phyloP scores from a whole-genome alignment of 1,284 basidiomycete genomes.

The Leccinum laetum region DNA sequence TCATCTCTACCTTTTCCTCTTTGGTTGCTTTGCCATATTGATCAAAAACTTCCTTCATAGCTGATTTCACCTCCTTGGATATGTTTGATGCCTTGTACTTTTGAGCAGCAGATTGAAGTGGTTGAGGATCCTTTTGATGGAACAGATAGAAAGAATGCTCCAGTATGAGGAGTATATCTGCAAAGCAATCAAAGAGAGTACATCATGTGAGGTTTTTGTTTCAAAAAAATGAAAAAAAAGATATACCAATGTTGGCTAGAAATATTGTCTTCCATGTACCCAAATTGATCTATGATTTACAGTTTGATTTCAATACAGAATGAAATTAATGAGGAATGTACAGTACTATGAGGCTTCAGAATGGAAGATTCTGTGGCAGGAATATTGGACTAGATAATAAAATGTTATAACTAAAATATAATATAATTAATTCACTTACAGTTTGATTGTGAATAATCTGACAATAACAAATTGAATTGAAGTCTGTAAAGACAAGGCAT shows the following conservation, averaged over 20 bases:
- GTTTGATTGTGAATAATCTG: neutral
- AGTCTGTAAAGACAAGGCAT: too few relatives aligned
- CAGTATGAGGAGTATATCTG: neutral
- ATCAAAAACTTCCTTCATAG: neutral
- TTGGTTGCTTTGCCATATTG: neutral
- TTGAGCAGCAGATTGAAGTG: neutral
- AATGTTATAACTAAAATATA: neutral
- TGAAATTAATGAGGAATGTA: neutral
- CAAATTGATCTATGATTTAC: neutral
- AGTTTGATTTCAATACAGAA: neutral
- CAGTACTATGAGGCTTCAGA: neutral
- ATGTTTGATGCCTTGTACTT: neutral
- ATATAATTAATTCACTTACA: neutral
- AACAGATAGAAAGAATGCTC: neutral
- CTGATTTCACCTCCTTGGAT: neutral
- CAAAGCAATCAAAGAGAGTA: neutral
- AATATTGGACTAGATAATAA: neutral
- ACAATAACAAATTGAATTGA: neutral
- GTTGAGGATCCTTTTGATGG: neutral
- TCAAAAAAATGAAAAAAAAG: too few relatives aligned
- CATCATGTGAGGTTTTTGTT: neutral
- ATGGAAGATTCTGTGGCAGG: accelerated
- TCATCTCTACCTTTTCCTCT: neutral
- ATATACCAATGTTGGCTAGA: neutral
- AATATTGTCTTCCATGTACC: neutral